Evolutionary conservation across 768 basidiomycete species (phyloP), one percentile per base, ranked within the genome.

Genomic region (Tulasnella sp.): DNA sequence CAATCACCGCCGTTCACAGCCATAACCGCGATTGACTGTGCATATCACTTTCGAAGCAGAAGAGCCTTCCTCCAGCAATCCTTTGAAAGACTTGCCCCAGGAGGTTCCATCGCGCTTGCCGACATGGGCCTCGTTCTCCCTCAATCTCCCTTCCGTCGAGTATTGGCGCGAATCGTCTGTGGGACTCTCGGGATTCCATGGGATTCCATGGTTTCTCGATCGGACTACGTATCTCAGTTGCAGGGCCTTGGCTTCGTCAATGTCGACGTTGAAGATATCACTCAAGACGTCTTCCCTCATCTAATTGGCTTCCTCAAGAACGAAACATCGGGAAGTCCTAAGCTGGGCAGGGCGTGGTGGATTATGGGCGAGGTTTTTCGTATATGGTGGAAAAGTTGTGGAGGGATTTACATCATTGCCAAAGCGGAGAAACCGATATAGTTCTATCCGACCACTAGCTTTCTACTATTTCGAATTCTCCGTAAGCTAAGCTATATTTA

Each of bases 21-120:
- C n/a, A 84, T 90, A 39, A 80, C 88, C 32, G 87, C 87, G 0
- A 80, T 89, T 16, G 89, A 90, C 76, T 90, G 88, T 75, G 88
- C 88, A 2, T 90, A 89, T 76, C 89, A 90, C 76, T 90, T 89
- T 77, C 74, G 81, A 14, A 84, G 86, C 1, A 84, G 89, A 35
- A 74, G 75, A 7, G 74, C 69, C 6, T 89, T 90, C 77, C 81
- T 90, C 12, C 77, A 78, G 16, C 88, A 89, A 77, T 78, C 82
- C 2, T 82, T 84, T 75, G 66, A 40, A 4, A 83, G 82, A 42
- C 83, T 90, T 4, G 76, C 78, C 0, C 81, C 82, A 5, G 85
- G 84, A 4, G 88, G 89, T 12, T 78, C 80, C 16, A 79, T 90
- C 66, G 86, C 86, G 8, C 82, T 89, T 1, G 87, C 86, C 3